Conservation (phyloP, 331 rosid genomes). For the Stylosanthes scabra region DNA sequence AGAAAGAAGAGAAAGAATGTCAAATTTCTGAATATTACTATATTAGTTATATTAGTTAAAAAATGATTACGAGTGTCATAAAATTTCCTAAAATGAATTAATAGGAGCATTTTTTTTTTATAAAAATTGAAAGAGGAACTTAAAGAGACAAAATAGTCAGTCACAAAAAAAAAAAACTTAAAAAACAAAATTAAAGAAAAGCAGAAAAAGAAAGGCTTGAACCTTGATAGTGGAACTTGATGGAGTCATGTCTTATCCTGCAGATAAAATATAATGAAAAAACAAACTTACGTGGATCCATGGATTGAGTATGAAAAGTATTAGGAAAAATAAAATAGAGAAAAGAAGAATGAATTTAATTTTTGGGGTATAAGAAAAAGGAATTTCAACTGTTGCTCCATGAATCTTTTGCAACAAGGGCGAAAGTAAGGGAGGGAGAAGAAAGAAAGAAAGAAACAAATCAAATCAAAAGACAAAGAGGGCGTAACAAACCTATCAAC, state of each 20-base stretch:
- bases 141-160: too few species aligned
- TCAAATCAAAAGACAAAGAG: neutral
- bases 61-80: too few species aligned
- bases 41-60: too few species aligned
- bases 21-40: too few species aligned
- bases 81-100: too few species aligned
- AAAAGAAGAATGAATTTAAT: neutral
- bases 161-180: neutral
- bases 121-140: too few species aligned
- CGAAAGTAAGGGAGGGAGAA: conserved; percentile 2
- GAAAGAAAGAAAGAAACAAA: conserved; percentile 1
- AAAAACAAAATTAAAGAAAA: neutral
- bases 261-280: too few species aligned
- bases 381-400: conserved; percentile 29
- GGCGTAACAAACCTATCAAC: neutral
- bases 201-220: neutral
- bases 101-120: too few species aligned
- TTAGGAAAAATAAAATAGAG: neutral
- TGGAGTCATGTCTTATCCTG: too few species aligned
- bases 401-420: neutral
- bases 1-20: too few species aligned
- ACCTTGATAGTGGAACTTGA: neutral
- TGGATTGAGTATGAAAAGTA: too few species aligned
- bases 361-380: neutral
- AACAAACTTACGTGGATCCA: conserved; percentile 7